Evolutionary conservation across 2,329 filamentous ascomycete species (phyloP), one percentile per base, ranked within the genome.

Genomic region (Penicillium griseofulvum): DNA sequence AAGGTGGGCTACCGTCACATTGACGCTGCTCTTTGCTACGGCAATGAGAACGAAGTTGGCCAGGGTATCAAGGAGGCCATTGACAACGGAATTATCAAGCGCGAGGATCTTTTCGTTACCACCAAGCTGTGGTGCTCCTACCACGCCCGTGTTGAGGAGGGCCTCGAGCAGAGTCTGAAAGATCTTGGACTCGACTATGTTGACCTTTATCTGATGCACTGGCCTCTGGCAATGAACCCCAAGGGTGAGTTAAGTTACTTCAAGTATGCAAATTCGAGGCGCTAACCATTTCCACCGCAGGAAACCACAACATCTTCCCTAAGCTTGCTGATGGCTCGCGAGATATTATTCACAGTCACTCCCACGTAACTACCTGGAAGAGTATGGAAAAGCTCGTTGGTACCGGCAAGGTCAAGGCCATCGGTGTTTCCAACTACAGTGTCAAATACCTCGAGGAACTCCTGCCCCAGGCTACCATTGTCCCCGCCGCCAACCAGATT

Each of bases 121-220:
- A 90, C 87, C 67, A 95, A 96, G 81, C 82, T 92, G 36, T 95
- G 90, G 89, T 87, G 86, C 68, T 90, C 88, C 48, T 92, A 89
- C 77, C 87, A 88, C 73, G 84, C 83, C 29, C 81, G 86, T 7
- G 85, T 85, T 6, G 86, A 88, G 74, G 77, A 87, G 65, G 85
- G 82, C 34, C 80, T 94, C 34, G 84, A 90, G 61, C 86, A 87
- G 80, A 89, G 86, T 66, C 78, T 94, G 70, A 83, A 87, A 75
- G 81, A 82, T 56, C 77, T 95, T 34, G 88, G 89, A 1, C 78
- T 94, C 45, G 87, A 91, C 61, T 93, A 95, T 71, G 82, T 95
- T 5, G 91, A 95, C 71, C 78, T 95, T 54, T 91, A 84, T 70
- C 80, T 95, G 36, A 83, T 95, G 78, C 90, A 96, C 77, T 94